These are phyloP conservation scores for Candida silvicultrix DNA, from an alignment of 805 yeast genomes.

Conservation along the genomic window DNA sequence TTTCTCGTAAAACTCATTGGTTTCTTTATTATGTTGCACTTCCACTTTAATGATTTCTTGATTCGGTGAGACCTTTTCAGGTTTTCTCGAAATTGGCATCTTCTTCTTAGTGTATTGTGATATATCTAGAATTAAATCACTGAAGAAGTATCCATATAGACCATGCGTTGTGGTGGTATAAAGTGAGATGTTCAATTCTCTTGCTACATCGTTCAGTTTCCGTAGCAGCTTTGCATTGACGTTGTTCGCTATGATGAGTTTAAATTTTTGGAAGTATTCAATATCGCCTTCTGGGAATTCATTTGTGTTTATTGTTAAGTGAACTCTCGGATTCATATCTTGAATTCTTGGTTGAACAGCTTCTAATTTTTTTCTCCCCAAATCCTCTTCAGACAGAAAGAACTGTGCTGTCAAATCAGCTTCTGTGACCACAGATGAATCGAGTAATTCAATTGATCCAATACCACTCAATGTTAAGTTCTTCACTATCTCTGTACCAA, in stretches of 20 bases:
- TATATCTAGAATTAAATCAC: slow-evolving; percentile 65
- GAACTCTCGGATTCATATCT: slow-evolving; percentile 78
- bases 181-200: slow-evolving; percentile 55
- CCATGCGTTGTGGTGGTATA: slow-evolving; percentile 72
- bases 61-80: slow-evolving; percentile 41
- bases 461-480: slow-evolving; percentile 86
- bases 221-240: slow-evolving; percentile 34
- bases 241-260: slow-evolving; percentile 74
- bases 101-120: slow-evolving; percentile 47
- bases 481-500: slow-evolving; percentile 78
- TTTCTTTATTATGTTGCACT: slow-evolving; percentile 25
- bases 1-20: slow-evolving; percentile 29
- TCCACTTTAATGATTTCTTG: slow-evolving; percentile 36
- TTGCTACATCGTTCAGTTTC: slow-evolving; percentile 45
- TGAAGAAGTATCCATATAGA: slow-evolving; percentile 72
- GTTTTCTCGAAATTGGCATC: slow-evolving; percentile 39
- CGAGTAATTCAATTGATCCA: slow-evolving; percentile 69
- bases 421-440: slow-evolving; percentile 44
- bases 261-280: slow-evolving; percentile 47
- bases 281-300: slow-evolving; percentile 14
- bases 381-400: slow-evolving; percentile 48
- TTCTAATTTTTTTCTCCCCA: slow-evolving; percentile 52
- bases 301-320: slow-evolving; percentile 37
- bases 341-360: slow-evolving; percentile 50
- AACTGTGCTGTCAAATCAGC: slow-evolving; percentile 73